These are phyloP conservation scores for Aspergillus sp. DNA, from an alignment of 2,329 filamentous ascomycete species.

Conservation along the genomic window DNA sequence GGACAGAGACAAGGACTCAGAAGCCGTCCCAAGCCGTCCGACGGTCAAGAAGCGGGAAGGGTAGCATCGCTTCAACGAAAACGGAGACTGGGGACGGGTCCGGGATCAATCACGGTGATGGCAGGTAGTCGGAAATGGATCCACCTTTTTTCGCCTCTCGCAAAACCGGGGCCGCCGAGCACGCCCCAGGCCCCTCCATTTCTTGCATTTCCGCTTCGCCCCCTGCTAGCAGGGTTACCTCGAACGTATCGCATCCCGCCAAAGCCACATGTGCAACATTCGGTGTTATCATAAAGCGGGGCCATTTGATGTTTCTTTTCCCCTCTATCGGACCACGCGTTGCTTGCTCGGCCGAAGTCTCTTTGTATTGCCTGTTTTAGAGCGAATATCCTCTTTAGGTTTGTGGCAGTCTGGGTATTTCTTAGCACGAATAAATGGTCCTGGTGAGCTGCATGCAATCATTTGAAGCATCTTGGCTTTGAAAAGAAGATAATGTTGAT, in stretches of 20 bases:
- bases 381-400: background rate
- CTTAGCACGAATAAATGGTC: background rate
- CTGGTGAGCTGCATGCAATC: conserved; percentile 1
- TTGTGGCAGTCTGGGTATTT: background rate
- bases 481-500: too few species aligned
- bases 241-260: conserved; percentile 34
- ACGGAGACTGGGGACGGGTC: background rate
- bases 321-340: background rate
- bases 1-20: conserved; percentile 23
- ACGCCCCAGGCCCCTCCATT: background rate
- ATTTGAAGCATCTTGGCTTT: background rate
- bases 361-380: background rate
- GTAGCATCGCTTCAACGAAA: background rate
- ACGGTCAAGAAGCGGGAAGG: conserved; percentile 12
- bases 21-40: conserved; percentile 18
- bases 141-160: conserved; percentile 25
- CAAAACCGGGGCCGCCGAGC: conserved; percentile 21
- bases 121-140: conserved; percentile 19
- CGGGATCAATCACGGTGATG: background rate
- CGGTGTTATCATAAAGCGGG: conserved; percentile 6
- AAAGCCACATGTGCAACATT: conserved; percentile 30
- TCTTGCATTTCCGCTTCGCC: conserved; percentile 23
- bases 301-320: background rate
- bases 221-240: conserved; percentile 18
- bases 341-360: background rate